These are phyloP conservation scores for Dendrostoma leiphaemia DNA, from an alignment of 2,329 filamentous ascomycete genomes.

Conservation along the genomic window DNA sequence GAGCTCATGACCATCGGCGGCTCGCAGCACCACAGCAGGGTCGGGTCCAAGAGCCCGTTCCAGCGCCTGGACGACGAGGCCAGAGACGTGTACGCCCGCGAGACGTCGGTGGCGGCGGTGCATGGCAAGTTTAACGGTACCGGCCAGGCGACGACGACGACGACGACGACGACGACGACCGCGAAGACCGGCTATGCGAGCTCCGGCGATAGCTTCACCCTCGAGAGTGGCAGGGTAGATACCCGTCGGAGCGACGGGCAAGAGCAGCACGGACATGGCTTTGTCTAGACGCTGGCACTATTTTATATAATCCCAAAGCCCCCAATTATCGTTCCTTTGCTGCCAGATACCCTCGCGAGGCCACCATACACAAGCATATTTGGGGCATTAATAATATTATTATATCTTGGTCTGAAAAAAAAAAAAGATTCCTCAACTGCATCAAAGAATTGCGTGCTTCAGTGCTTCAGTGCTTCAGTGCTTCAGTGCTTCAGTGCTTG, in stretches of 20 bases:
- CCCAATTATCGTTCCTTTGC: no score
- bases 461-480: no score
- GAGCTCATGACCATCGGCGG: slow-evolving; percentile 16
- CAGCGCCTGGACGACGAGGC: slow-evolving; percentile 11
- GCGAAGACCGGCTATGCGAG: background rate
- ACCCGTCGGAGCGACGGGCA: background rate
- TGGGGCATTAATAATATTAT: no score
- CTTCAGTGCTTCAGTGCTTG: no score
- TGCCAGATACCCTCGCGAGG: no score
- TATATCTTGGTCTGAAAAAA: no score
- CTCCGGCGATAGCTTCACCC: background rate
- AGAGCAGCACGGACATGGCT: background rate
- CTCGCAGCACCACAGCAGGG: slow-evolving; percentile 3
- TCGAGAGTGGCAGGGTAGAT: background rate
- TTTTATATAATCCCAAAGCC: no score
- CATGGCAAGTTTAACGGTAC: background rate
- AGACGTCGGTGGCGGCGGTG: background rate
- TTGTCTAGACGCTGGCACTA: background rate
- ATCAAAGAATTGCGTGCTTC: no score
- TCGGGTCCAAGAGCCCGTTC: slow-evolving; percentile 12
- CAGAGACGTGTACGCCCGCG: background rate
- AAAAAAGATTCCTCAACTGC: no score
- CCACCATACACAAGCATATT: no score
- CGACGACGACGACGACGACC: background rate
- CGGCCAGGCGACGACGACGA: background rate